Conservation (phyloP, 495 filamentous ascomycete genomes). For the Hyphodiscus hymeniophilus region DNA sequence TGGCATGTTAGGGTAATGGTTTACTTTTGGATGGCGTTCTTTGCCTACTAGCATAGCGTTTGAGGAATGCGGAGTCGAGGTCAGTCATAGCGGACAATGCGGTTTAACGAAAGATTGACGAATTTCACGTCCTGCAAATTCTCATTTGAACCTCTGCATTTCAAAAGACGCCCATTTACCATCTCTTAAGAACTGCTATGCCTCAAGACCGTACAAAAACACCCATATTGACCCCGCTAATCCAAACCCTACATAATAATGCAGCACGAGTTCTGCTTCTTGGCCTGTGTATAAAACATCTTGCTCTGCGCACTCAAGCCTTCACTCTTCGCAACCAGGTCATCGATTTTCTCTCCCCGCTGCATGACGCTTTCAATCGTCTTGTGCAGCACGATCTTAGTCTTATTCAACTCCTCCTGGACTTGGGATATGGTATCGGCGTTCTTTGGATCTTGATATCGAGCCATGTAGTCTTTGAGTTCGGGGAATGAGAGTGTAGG, state of each 20-base stretch:
- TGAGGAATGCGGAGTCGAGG: slow-evolving; percentile 8
- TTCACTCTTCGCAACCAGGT: slow-evolving; percentile 80
- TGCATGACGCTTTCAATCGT: slow-evolving; percentile 88
- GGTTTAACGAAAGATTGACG: background rate
- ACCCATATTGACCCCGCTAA: slow-evolving; percentile 5
- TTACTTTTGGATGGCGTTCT: slow-evolving; percentile 16
- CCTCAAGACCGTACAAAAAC: slow-evolving; percentile 7
- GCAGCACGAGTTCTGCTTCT: slow-evolving; percentile 96
- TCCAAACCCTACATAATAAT: slow-evolving; percentile 55
- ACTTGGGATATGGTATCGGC: slow-evolving; percentile 92
- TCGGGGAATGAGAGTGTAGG: slow-evolving; percentile 49
- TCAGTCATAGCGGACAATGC: background rate
- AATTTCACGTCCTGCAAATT: background rate
- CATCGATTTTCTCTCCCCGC: slow-evolving; percentile 86
- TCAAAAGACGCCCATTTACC: slow-evolving; percentile 6
- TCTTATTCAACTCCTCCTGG: slow-evolving; percentile 94
- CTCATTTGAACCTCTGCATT: background rate
- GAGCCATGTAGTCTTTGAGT: slow-evolving; percentile 74
- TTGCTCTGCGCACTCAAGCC: slow-evolving; percentile 83
- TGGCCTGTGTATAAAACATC: slow-evolving; percentile 91
- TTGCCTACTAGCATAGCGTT: slow-evolving; percentile 3
- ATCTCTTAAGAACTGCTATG: slow-evolving; percentile 13
- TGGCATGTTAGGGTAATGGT: slow-evolving; percentile 1
- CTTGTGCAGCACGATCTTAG: slow-evolving; percentile 95
- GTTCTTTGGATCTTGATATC: slow-evolving; percentile 84